Base-by-base conservation (phyloP, 768 basidiomycete species). In the Auricularia sp. region DNA sequence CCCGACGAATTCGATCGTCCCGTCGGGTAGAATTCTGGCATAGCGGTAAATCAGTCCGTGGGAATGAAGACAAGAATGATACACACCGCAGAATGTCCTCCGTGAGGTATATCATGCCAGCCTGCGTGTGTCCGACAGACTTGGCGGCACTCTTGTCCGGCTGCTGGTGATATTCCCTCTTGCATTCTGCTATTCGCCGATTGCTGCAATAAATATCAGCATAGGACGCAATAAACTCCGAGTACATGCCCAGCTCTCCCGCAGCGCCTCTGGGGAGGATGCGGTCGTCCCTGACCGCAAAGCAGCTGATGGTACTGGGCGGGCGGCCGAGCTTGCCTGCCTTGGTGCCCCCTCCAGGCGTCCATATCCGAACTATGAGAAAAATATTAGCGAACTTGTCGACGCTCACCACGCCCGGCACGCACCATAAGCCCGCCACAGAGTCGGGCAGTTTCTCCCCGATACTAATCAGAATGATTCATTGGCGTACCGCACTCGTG, bases 71-170 rank as follows among this genome's bases (percentile, higher is more conserved):
- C 24, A 29, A 29, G 24, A 29, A 29, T 29, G 24, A 29, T 29
- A 29, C 24, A 29, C 24, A 29, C 24, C 24, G 24, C 24, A 29
- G 24, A 29, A 59, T 24, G 56, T 59, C 56, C 11, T 24, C 56
- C 7, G 56, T 59, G 56, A 59, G 56, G 56, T 59, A 59, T n/a
- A 59, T 24, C 8, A 8, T 24, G 18, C 56, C 56, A 5, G 34
- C 56, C 7, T 6, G 16, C 4, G 56, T n/a, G 29, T 59, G 56
- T 4, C 8, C 56, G 34, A 59, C 56, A 24, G 33, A 59, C 56
- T 59, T 59, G 56, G 56, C 56, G 29, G 56, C 56, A n/a, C 21
- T 59, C 56, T 59, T 59, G 56, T 59, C 56, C 56, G 56, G 56
- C 56, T 59, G 56, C 11, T 5, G 7, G 34, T 29, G 24, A 24